phyloP scores from a whole-genome alignment of 2,329 filamentous ascomycete species.

The Cadophora luteo-olivacea region DNA sequence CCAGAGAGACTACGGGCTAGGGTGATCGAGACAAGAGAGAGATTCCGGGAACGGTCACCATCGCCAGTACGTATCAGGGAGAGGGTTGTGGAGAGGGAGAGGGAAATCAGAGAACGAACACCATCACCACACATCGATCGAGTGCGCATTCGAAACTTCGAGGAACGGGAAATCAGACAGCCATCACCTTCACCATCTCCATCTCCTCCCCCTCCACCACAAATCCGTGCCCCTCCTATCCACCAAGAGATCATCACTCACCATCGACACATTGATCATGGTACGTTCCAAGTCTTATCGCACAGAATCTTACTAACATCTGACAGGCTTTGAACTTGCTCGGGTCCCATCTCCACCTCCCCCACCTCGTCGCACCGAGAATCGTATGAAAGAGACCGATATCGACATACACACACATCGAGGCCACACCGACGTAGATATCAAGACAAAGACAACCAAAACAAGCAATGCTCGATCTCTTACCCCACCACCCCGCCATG shows the following conservation, averaged over 20 bases:
- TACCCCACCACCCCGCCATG: conserved; percentile 42
- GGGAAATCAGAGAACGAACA: conserved; percentile 34
- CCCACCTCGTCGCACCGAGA: conserved; percentile 39
- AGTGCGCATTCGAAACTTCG: conserved; percentile 41
- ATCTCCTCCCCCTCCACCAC: conserved; percentile 51
- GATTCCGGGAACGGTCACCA: conserved; percentile 40
- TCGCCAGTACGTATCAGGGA: conserved; percentile 41
- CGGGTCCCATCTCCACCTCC: conserved; percentile 39
- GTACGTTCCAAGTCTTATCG: conserved; percentile 53
- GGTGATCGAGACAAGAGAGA: conserved; percentile 42
- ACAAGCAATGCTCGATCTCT: conserved; percentile 32
- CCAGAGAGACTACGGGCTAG: conserved; percentile 40
- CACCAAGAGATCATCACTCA: conserved; percentile 85
- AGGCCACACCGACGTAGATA: conserved; percentile 63
- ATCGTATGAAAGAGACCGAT: conserved; percentile 55
- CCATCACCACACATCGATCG: conserved; percentile 41
- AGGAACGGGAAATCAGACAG: conserved; percentile 33
- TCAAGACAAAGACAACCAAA: conserved; percentile 43
- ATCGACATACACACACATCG: conserved; percentile 66
- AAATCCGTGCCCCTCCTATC: conserved; percentile 76
- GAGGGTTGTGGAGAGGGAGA: conserved; percentile 40
- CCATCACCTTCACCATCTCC: conserved; percentile 39
- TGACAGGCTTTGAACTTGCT: conserved; percentile 42
- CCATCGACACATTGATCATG: conserved; percentile 86
- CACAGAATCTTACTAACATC: conserved; percentile 27